Evolutionary conservation across 225 moss, liverwort and hornwort genomes (phyloP), one percentile per base, ranked within the genome.

Genomic region (Climacium dendroides): DNA sequence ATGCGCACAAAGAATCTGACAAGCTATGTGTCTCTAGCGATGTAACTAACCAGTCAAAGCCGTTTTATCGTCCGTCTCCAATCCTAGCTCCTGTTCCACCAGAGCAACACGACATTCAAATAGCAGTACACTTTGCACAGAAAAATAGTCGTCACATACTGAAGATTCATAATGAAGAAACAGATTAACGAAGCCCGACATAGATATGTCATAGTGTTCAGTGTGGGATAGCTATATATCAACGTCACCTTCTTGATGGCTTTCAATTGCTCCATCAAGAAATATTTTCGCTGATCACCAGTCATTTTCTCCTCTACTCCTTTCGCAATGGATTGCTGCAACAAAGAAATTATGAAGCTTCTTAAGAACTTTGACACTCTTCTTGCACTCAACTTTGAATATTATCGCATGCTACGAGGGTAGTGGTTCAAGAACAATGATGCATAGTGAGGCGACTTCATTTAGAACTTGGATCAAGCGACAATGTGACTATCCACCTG

Each of bases 221-320:
- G 35, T 54, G 45, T 53, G 34, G 23, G 62, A 79, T 37, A 77
- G 61, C 39, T 22, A 52, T 77, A 62, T 28, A 83, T 79, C 34
- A 85, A 74, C 35, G 65, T 81, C 45, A 99, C 99, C 96, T 99
- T 97, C 82, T 99, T 99, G 30, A 97, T 99, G 28, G 96, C 95
- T 91, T 97, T 99, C 78, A 99, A 84, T 74, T 99, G 99, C 90
- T 99, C 99, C 96, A 94, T 97, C 92, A 99, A 89, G 79, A 99
- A 94, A 91, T 97, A 99, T 48, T 96, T 95, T 29, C 97, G 95
- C 89, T 99, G 99, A 87, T 99, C 99, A 63, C 96, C 99, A 86
- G 92, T 97, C 81, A 99, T 99, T 93, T 99, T 99, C 91, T 99
- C 99, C 93, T 99, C 97, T 69, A 99, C 96, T 61, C 97, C 96